phyloP scores from a whole-genome alignment of 208 protist species.

The Porcisia hertigi region DNA sequence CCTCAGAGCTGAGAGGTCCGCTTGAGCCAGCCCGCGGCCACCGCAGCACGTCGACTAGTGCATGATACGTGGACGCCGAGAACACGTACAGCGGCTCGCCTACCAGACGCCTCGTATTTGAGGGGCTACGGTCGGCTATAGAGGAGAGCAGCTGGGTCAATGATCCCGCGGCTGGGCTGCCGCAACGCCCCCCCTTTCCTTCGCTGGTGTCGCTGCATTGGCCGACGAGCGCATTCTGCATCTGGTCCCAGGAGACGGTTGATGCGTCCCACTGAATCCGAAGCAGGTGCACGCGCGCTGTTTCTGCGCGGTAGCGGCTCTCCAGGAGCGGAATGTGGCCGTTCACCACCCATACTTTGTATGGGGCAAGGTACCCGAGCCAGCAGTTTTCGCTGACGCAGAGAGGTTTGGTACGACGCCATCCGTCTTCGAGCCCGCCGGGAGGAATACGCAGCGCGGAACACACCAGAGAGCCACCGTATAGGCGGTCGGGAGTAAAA shows the following conservation, averaged over 20 bases:
- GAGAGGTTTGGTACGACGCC: conserved; percentile 29
- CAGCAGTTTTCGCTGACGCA: conserved; percentile 44
- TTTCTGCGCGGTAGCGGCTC: conserved; percentile 43
- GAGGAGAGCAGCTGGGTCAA: conserved; percentile 18
- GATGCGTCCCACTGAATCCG: conserved; percentile 23
- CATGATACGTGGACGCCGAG: conserved; percentile 21
- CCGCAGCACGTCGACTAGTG: conserved; percentile 26
- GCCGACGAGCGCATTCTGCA: conserved; percentile 23
- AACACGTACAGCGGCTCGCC: conserved; percentile 24
- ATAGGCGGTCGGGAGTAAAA: conserved; percentile 21
- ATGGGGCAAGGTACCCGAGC: conserved; percentile 41
- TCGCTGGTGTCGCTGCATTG: background rate
- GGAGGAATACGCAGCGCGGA: conserved; percentile 32
- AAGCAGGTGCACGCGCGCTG: conserved; percentile 35
- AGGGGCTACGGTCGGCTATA: background rate
- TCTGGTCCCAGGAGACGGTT: conserved; percentile 13
- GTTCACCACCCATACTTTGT: conserved; percentile 72
- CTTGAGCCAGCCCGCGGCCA: conserved; percentile 15
- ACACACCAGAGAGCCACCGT: conserved; percentile 49
- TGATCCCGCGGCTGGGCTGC: conserved; percentile 2
- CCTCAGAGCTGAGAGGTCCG: conserved; percentile 15
- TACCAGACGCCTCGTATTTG: background rate
- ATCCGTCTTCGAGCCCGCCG: conserved; percentile 40
- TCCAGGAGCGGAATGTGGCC: conserved; percentile 65
- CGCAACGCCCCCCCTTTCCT: background rate